phyloP scores from a whole-genome alignment of 768 basidiomycete species.

The Termitomyces sp. region DNA sequence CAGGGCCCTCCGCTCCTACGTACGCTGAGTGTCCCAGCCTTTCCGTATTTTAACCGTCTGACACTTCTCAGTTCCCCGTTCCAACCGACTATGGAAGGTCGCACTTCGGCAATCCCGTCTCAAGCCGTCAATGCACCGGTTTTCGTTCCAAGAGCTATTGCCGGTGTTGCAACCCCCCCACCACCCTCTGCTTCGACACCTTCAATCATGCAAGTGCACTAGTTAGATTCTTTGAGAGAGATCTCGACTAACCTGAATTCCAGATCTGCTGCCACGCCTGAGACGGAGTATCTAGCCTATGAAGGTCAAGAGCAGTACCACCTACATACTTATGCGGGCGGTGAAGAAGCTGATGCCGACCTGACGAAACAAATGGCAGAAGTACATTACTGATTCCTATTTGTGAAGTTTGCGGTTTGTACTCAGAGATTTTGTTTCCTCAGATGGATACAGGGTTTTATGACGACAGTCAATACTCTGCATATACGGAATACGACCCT shows the following conservation, averaged over 20 bases:
- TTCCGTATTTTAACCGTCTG: background rate
- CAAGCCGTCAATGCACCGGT: conserved; percentile 82
- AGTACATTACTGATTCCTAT: conserved; percentile 13
- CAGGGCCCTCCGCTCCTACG: conserved; percentile 26
- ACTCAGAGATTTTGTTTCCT: background rate
- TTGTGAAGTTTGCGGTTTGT: background rate
- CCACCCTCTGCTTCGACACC: conserved; percentile 26
- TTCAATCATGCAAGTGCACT: conserved; percentile 20
- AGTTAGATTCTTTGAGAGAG: background rate
- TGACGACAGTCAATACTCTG: conserved; percentile 28
- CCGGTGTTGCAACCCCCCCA: conserved; percentile 27
- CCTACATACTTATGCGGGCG: conserved; percentile 23
- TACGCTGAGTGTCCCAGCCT: conserved; percentile 23
- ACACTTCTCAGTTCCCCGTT: conserved; percentile 7
- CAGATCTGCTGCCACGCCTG: conserved; percentile 21
- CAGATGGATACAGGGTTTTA: conserved; percentile 31
- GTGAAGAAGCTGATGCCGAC: conserved; percentile 24
- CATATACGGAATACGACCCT: conserved; percentile 37
- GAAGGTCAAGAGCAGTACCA: conserved; percentile 23
- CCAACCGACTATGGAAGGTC: conserved; percentile 24
- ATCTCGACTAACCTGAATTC: background rate
- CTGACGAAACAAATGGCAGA: conserved; percentile 34
- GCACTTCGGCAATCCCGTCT: conserved; percentile 42
- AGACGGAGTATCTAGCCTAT: conserved; percentile 21
- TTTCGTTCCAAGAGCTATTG: conserved; percentile 67